Percentiles rank a stretch among this genome's conserved stretches.
Evolutionary conservation across 805 yeast genomes (phyloP).

Genomic region (Diddensiella transvaalensis): DNA sequence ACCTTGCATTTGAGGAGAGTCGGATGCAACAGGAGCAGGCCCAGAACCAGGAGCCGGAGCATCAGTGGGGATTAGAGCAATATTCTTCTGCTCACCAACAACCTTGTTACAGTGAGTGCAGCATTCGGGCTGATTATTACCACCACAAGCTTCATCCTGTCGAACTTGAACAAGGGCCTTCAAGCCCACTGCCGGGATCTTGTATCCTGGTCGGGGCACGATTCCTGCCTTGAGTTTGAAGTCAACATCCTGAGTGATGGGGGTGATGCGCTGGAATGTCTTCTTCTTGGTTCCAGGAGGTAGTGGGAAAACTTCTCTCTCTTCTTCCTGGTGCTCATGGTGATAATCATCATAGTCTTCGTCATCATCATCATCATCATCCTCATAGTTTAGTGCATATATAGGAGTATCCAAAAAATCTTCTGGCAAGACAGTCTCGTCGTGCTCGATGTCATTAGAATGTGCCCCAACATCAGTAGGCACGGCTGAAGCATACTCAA

Average conservation of each 20-base stretch:
- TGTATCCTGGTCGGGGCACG: background rate
- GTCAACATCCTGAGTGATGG: conserved; percentile 3
- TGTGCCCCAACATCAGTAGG: background rate
- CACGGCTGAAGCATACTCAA: background rate
- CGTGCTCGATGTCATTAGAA: background rate
- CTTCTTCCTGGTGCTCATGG: background rate
- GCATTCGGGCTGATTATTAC: background rate
- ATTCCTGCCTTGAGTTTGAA: background rate
- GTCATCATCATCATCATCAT: conserved; percentile 3
- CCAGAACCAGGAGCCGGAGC: background rate
- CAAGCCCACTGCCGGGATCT: background rate
- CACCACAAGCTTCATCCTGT: background rate
- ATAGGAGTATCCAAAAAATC: background rate
- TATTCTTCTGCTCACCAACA: background rate
- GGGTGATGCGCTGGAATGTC: background rate
- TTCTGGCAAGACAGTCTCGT: background rate
- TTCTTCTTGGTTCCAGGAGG: background rate
- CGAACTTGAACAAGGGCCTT: conserved; percentile 3
- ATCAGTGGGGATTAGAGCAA: background rate
- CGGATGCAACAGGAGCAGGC: background rate
- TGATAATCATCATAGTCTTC: conserved; percentile 1
- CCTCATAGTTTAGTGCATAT: background rate
- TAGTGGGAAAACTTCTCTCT: background rate
- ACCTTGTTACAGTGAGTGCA: background rate
- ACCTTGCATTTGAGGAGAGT: background rate